Conservation (phyloP, 148 eudicot genomes). For the Amaranthus palmeri region DNA sequence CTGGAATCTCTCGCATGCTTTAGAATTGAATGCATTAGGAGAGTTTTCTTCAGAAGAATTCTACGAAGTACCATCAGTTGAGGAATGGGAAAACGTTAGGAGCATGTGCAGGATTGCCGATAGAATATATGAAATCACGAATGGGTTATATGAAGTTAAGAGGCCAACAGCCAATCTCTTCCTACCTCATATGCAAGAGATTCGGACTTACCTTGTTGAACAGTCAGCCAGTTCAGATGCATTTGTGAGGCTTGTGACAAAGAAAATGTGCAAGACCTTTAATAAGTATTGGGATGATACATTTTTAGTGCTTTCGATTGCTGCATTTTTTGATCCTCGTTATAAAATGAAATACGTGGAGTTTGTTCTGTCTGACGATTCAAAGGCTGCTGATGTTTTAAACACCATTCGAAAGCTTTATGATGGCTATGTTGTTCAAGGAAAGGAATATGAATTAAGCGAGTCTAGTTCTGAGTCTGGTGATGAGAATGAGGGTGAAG, state of each 20-base stretch:
- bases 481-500: no score
- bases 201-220: constrained; percentile 12
- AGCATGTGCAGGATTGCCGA: constrained; percentile 18
- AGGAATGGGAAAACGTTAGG: constrained; percentile 27
- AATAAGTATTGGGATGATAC: constrained; percentile 21
- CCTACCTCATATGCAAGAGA: constrained; percentile 23
- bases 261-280: constrained; percentile 23
- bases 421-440: constrained; percentile 8
- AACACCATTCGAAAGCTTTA: constrained; percentile 19
- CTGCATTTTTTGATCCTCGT: constrained; percentile 26
- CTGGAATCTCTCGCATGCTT: constrained; percentile 1
- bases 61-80: constrained; percentile 26
- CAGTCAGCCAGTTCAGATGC: constrained; percentile 14
- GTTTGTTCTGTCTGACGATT: constrained; percentile 5
- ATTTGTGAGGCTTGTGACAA: constrained; percentile 15
- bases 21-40: constrained; percentile 23
- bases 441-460: no score
- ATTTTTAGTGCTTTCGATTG: background rate
- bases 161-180: constrained; percentile 22
- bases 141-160: constrained; percentile 17
- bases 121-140: constrained; percentile 6
- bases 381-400: constrained; percentile 8
- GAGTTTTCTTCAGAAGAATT: constrained; percentile 14
- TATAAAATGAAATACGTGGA: constrained; percentile 27
- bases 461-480: no score